Conservation (phyloP, 140 eudicot genomes). For the Bidens hawaiensis region DNA sequence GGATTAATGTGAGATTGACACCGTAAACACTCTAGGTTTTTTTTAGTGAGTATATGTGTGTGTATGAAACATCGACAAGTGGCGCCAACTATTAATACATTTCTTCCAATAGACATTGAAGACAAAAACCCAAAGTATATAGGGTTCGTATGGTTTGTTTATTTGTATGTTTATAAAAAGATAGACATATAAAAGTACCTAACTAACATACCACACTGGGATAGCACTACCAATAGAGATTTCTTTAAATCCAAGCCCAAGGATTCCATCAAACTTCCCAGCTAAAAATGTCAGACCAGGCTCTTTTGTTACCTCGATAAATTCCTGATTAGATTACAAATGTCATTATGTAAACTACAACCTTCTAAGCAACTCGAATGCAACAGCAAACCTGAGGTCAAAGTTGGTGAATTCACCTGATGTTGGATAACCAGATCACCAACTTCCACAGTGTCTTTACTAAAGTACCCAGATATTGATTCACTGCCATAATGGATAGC, state of each 20-base stretch:
- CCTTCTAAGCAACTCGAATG: neutral
- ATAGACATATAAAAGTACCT: neutral
- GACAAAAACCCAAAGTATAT: too few relatives aligned
- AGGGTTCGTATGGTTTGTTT: too few relatives aligned
- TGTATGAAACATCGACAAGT: too few relatives aligned
- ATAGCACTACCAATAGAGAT: slow-evolving; percentile 55
- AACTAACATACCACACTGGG: slow-evolving; percentile 56
- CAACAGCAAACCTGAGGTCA: neutral
- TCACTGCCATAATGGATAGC: slow-evolving; percentile 34
- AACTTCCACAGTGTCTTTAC: slow-evolving; percentile 45
- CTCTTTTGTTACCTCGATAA: slow-evolving; percentile 65
- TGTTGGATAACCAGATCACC: slow-evolving; percentile 42
- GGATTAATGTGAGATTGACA: too few relatives aligned
- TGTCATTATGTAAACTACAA: neutral
- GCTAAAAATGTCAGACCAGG: slow-evolving; percentile 49
- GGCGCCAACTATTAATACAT: neutral
- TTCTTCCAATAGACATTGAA: neutral
- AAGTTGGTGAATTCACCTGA: slow-evolving; percentile 29
- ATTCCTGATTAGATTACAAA: slow-evolving; percentile 30
- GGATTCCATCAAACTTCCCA: slow-evolving; percentile 72
- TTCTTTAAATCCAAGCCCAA: slow-evolving; percentile 77
- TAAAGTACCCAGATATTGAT: slow-evolving; percentile 40
- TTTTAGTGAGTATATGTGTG: too few relatives aligned
- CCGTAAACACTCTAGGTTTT: too few relatives aligned
- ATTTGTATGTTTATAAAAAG: neutral